Percentiles rank a stretch among this genome's conserved stretches.
Conservation (phyloP, 2,329 filamentous ascomycete species). For the Ophiostoma pallidulum region DNA sequence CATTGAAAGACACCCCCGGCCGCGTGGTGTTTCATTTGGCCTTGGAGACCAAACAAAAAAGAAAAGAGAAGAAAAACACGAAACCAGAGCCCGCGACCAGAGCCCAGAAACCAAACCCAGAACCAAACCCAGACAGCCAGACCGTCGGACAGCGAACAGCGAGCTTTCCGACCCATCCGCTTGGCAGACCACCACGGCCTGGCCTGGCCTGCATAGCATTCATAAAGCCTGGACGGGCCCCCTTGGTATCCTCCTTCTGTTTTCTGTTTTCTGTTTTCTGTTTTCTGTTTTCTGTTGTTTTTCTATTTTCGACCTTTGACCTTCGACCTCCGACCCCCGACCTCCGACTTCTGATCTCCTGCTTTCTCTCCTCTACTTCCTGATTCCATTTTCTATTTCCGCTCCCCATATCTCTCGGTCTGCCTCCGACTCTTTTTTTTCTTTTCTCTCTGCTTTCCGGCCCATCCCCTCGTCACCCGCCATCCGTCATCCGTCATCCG, state of each 20-base stretch:
- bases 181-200: no score
- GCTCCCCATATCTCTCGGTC: no score
- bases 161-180: slow-evolving; percentile 6
- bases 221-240: no score
- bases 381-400: background rate
- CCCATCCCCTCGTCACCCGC: no score
- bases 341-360: background rate
- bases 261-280: background rate
- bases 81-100: no score
- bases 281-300: background rate
- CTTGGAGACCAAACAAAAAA: background rate
- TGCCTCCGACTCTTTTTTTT: no score
- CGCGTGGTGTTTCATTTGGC: background rate
- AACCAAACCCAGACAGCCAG: background rate
- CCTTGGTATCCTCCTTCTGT: background rate
- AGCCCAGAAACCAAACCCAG: background rate
- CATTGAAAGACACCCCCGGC: background rate
- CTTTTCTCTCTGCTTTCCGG: background rate
- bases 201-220: no score
- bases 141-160: background rate
- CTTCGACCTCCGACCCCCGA: no score
- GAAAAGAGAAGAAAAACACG: background rate
- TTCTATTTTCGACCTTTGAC: no score
- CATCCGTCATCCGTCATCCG: no score
- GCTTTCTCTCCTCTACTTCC: background rate